Evolutionary conservation across 2,329 filamentous ascomycete species (phyloP), one percentile per base, ranked within the genome.

Genomic region (Escovopsis sp.): DNA sequence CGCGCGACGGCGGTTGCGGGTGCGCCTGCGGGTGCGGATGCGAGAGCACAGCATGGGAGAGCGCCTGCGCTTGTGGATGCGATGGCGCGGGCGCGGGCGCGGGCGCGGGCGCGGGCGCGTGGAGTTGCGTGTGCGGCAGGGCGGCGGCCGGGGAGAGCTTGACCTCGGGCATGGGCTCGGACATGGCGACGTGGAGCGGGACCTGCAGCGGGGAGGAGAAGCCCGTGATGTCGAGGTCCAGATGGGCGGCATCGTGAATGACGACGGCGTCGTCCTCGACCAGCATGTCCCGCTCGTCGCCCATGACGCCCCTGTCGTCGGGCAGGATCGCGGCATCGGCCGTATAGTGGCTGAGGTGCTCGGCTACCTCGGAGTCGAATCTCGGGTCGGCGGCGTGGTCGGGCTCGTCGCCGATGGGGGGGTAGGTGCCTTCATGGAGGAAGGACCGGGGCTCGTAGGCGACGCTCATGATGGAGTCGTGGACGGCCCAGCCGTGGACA

Each of bases 391-490:
- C 48, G 28, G 51, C 52, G 31, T 62, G 55, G 31, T 65, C 62
- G 37, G 57, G 52, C 12, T 60, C 58, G 42, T 65, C 62, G 30
- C 57, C 59, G 37, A 68, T 64, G 17, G 61, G 49, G 8, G 65
- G 58, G 39, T 70, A 70, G 15, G 55, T 49, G 36, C 61, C 63
- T 35, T 66, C 61, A 36, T 66, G 58, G 27, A 68, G 57, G 40
- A 69, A 66, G 43, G 53, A 59, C 39, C 66, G 55, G 17, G 62
- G 53, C 43, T 71, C 66, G 47, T 65, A 71, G 28, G 64, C 65
- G 45, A 71, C 63, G 43, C 60, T 65, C 65, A 70, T 69, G 33
- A 46, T 58, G 49, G 37, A 4, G 21, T 23, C 21, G 21, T 23
- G 21, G 3, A 23, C 3, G 3, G 8, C 21, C 21, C 8, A 8